phyloP scores from a whole-genome alignment of 306 rosid species.

The Sesbania bispinosa region DNA sequence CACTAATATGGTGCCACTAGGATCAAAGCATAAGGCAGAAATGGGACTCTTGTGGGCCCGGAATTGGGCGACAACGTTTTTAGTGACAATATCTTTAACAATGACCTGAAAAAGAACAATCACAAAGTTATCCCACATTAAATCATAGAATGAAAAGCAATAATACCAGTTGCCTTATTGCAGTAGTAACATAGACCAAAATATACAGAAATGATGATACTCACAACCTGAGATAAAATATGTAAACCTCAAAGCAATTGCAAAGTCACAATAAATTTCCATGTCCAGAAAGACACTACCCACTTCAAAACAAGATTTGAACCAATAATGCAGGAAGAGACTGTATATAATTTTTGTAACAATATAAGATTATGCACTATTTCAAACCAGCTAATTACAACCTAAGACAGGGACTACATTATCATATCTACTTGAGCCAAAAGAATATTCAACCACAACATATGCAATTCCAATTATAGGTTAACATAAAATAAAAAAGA shows the following conservation, averaged over 20 bases:
- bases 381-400: not conserved
- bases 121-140: slow-evolving; percentile 3
- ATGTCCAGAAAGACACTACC: not conserved
- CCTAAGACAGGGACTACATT: not conserved
- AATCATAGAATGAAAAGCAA: slow-evolving; percentile 4
- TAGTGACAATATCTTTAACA: slow-evolving; percentile 77
- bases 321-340: not conserved
- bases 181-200: slow-evolving; percentile 5
- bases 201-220: not conserved
- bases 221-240: not conserved
- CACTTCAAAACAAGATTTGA: not conserved
- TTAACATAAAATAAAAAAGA: slow-evolving; percentile 23
- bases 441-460: not conserved
- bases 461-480: not conserved
- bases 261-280: not conserved
- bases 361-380: not conserved
- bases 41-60: slow-evolving; percentile 92
- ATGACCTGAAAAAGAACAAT: slow-evolving; percentile 59
- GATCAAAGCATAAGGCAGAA: slow-evolving; percentile 91
- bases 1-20: slow-evolving; percentile 88
- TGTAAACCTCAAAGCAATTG: not conserved
- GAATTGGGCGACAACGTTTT: slow-evolving; percentile 74
- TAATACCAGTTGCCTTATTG: not conserved
- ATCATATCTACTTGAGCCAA: not conserved
- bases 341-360: not conserved